Base-by-base conservation (phyloP, 352 stramenopile genomes). In the Phytophthora constricta region DNA sequence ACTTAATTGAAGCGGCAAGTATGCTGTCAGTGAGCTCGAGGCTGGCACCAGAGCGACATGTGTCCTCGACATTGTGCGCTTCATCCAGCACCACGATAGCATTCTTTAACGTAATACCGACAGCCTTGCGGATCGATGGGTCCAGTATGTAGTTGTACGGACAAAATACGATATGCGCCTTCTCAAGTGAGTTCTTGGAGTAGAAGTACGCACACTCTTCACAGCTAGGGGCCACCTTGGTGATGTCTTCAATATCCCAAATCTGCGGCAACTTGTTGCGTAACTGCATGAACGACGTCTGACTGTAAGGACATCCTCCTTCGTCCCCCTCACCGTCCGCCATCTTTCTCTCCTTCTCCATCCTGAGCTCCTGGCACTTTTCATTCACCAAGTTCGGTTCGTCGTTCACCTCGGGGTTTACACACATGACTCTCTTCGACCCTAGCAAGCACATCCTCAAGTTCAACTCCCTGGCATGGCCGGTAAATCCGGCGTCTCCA, bases 91-190 rank as follows among this genome's bases (percentile, higher is more conserved):
- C 80, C n/a, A 96, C 73, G 28, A 95, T 92, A 5, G 85, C 61
- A 57, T 92, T 80, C 5, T 88, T 77, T 10, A 94, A 67, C 41
- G 64, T 74, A 65, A 96, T 93, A 14, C 67, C 68, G 1, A 92
- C 75, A 1, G 87, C 76, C 22, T 77, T 74, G 9, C 87, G 84
- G 34, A 96, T 92, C 10, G 67, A 64, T 16, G 87, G 86, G 39
- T 96, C 81, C 25, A 96, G 55, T n/a, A 96, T 60, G 55, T 96
- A 96, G 58, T 93, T 96, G 72, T 96, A 96, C 47, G 87, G 86
- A 47, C 84, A 93, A 49, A 96, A 95, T 17, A 95, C 81, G 43
- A 95, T 82, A 53, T 93, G 75, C 4, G 87, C 87, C 5, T 76
- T 60, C 9, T 69, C 69, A 9, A 92, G 58, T 26, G 64, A 64